Evolutionary conservation across 2,329 filamentous ascomycete species (phyloP).

Genomic region (Phaeosphaeria sp.): DNA sequence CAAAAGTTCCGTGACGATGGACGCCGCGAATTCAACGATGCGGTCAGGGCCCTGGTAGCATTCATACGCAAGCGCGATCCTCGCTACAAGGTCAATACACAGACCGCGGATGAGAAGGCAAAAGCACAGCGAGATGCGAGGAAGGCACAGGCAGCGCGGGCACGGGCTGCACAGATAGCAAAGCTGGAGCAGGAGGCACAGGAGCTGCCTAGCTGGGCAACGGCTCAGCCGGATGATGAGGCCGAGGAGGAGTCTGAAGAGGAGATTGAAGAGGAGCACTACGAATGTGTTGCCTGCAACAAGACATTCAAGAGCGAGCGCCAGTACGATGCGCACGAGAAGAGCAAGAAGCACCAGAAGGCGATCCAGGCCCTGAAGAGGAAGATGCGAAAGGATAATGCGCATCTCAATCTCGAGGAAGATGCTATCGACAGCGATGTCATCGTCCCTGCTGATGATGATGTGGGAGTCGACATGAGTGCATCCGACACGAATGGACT

Average conservation of each 20-base stretch:
- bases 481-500: conserved; percentile 43
- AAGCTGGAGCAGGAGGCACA: conserved; percentile 71
- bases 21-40: conserved; percentile 88
- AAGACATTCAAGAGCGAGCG: conserved; percentile 87
- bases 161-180: conserved; percentile 80
- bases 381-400: conserved; percentile 84
- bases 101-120: conserved; percentile 82
- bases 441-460: conserved; percentile 41
- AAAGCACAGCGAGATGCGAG: conserved; percentile 78
- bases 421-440: conserved; percentile 43
- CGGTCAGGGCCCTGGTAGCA: conserved; percentile 81
- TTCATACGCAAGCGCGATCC: conserved; percentile 94
- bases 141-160: conserved; percentile 82
- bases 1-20: conserved; percentile 82
- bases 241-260: conserved; percentile 63
- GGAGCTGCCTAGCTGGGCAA: conserved; percentile 78
- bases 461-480: conserved; percentile 22
- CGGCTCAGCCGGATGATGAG: conserved; percentile 62
- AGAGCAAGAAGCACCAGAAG: conserved; percentile 95
- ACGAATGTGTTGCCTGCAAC: conserved; percentile 68
- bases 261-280: conserved; percentile 58
- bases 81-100: conserved; percentile 77
- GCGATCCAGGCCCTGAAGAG: conserved; percentile 79
- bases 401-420: conserved; percentile 59
- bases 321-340: conserved; percentile 89